Evolutionary conservation across 2,329 filamentous ascomycete species (phyloP).

Genomic region (Capronia coronata): DNA sequence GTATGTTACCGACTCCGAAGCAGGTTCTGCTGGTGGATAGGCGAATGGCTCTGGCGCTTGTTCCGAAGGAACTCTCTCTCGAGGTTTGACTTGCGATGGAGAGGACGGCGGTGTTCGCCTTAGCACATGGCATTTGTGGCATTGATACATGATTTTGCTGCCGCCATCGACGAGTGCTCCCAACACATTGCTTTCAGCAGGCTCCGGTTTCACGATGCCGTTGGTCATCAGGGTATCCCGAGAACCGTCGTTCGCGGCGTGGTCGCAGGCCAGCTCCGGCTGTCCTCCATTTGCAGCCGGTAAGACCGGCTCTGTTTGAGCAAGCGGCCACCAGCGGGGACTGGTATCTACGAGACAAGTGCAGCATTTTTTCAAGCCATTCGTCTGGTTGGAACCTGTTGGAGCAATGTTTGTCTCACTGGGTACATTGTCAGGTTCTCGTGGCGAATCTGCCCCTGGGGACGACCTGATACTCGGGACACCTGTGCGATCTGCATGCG

Average conservation of each 20-base stretch:
- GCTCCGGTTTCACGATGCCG: conserved; percentile 28
- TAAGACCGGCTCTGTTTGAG: conserved; percentile 11
- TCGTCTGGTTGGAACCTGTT: conserved; percentile 5
- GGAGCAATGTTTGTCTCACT: conserved; percentile 1
- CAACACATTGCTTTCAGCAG: conserved; percentile 25
- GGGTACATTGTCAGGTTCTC: conserved; percentile 12
- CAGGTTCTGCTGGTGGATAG: conserved; percentile 30
- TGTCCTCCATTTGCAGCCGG: conserved; percentile 12
- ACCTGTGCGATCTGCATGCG: conserved; percentile 16
- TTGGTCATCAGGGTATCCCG: conserved; percentile 21
- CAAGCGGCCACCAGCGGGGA: conserved; percentile 56
- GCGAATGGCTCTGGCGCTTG: conserved; percentile 15
- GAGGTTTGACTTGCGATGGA: conserved; percentile 26
- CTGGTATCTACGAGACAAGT: conserved; percentile 39
- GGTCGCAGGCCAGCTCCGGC: conserved; percentile 2
- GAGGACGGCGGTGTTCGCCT: conserved; percentile 30
- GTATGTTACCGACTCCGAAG: conserved; percentile 1
- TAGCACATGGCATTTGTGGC: conserved; percentile 64
- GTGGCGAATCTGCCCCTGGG: conserved; percentile 18
- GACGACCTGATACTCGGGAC: conserved; percentile 28
- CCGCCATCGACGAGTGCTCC: conserved; percentile 27
- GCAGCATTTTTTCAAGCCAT: conserved; percentile 33
- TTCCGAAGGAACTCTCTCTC: conserved; percentile 26
- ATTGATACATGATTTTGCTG: conserved; percentile 53
- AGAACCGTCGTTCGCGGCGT: conserved; percentile 1